Percentiles rank a stretch among this genome's conserved stretches.
These are phyloP conservation scores for Vigna hirtella DNA, from an alignment of 306 rosid genomes.

Conservation along the genomic window DNA sequence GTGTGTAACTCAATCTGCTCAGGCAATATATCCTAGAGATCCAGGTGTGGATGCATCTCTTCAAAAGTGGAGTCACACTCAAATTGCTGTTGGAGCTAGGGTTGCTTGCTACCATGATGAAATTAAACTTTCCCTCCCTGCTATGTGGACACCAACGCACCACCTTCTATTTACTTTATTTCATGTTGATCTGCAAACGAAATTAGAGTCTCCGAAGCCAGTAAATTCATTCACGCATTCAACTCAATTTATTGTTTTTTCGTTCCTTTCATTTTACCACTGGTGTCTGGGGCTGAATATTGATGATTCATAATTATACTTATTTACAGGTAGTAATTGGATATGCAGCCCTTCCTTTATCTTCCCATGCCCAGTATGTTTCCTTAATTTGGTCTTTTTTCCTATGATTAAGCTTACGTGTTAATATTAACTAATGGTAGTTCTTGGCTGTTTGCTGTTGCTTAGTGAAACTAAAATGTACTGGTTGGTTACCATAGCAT, in stretches of 20 bases:
- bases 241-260: slow-evolving; percentile 34
- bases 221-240: slow-evolving; percentile 56
- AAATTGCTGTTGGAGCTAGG: slow-evolving; percentile 91
- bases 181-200: slow-evolving; percentile 95
- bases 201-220: slow-evolving; percentile 93
- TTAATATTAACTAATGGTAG: slow-evolving; percentile 6
- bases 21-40: slow-evolving; percentile 94
- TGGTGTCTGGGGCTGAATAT: slow-evolving; percentile 34
- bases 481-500: slow-evolving; percentile 7
- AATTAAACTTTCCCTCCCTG: slow-evolving; percentile 94
- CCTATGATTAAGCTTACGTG: slow-evolving; percentile 28
- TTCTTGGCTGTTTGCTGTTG: slow-evolving; percentile 32
- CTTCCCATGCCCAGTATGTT: slow-evolving; percentile 94
- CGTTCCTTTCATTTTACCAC: slow-evolving; percentile 13
- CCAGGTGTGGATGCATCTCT: slow-evolving; percentile 58
- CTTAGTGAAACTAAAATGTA: slow-evolving; percentile 22
- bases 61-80: slow-evolving; percentile 88
- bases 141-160: slow-evolving; percentile 91
- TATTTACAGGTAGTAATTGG: slow-evolving; percentile 85
- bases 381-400: slow-evolving; percentile 43
- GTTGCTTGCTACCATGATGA: slow-evolving; percentile 88
- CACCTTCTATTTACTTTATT: slow-evolving; percentile 89
- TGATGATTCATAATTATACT: slow-evolving; percentile 40
- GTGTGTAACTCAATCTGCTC: slow-evolving; percentile 46
- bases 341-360: slow-evolving; percentile 89